These are phyloP conservation scores for Ascoidea asiatica DNA, from an alignment of 805 yeast species.

Conservation along the genomic window DNA sequence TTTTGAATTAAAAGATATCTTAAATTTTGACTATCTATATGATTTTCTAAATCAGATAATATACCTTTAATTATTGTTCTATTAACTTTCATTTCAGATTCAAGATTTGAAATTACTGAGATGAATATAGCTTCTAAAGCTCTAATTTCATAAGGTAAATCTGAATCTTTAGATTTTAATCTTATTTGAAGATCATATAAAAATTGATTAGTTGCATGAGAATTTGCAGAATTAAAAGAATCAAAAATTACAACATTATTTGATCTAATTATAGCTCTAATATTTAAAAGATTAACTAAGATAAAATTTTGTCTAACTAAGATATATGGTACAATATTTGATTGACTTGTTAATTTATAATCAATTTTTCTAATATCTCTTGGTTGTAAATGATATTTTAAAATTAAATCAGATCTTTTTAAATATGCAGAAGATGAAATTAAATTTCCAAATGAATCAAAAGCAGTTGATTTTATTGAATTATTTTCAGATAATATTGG, in stretches of 20 bases:
- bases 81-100: conserved; percentile 57
- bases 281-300: conserved; percentile 70
- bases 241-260: conserved; percentile 80
- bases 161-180: conserved; percentile 28
- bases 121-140: conserved; percentile 76
- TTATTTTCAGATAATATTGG: background rate
- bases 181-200: conserved; percentile 78
- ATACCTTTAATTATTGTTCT: conserved; percentile 45
- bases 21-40: conserved; percentile 63
- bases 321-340: conserved; percentile 83
- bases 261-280: conserved; percentile 76
- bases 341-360: conserved; percentile 30
- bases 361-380: conserved; percentile 78
- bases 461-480: conserved; percentile 47
- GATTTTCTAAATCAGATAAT: conserved; percentile 59
- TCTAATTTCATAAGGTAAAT: conserved; percentile 52
- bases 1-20: conserved; percentile 63
- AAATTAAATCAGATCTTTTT: conserved; percentile 58
- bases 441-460: conserved; percentile 58
- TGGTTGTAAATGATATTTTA: conserved; percentile 66
- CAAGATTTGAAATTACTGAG: conserved; percentile 68
- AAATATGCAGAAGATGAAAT: conserved; percentile 58
- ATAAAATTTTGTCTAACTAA: conserved; percentile 71
- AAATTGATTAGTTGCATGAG: conserved; percentile 50
- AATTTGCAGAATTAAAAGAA: conserved; percentile 39